phyloP scores from a whole-genome alignment of 805 yeast genomes.

The Spathaspora sp. region DNA sequence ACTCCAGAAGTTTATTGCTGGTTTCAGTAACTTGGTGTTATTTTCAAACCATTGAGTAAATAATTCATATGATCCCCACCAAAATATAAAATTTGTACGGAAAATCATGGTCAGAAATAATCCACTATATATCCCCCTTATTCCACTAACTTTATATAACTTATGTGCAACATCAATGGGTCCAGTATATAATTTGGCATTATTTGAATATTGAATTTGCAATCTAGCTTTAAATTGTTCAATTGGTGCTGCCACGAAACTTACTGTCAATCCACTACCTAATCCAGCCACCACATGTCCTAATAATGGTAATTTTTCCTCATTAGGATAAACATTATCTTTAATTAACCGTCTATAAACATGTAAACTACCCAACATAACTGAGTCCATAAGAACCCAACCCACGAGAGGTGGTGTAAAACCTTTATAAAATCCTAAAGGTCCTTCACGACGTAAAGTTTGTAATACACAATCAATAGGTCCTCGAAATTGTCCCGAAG shows the following conservation, averaged over 20 bases:
- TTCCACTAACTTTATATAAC: constrained; percentile 57
- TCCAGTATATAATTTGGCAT: constrained; percentile 62
- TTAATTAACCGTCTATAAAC: constrained; percentile 68
- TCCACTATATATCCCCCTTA: constrained; percentile 76
- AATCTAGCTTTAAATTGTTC: constrained; percentile 86
- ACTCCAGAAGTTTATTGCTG: constrained; percentile 83
- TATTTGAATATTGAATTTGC: constrained; percentile 85
- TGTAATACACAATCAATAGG: constrained; percentile 77
- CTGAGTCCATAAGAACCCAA: constrained; percentile 92
- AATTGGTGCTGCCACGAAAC: constrained; percentile 93
- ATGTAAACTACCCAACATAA: constrained; percentile 83
- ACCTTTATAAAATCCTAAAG: constrained; percentile 80
- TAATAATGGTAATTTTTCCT: constrained; percentile 59
- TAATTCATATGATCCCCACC: constrained; percentile 93
- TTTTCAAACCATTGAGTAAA: constrained; percentile 65
- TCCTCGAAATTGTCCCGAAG: constrained; percentile 61
- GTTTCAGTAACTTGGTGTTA: constrained; percentile 61
- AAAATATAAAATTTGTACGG: constrained; percentile 79
- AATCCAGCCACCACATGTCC: constrained; percentile 74
- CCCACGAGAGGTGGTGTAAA: constrained; percentile 92
- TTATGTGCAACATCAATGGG: constrained; percentile 74
- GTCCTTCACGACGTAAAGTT: constrained; percentile 72
- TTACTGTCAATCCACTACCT: constrained; percentile 91
- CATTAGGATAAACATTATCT: constrained; percentile 59
- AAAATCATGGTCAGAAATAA: constrained; percentile 82